These are phyloP conservation scores for Tephrocybe sp. DNA, from an alignment of 768 basidiomycete species.

Conservation along the genomic window DNA sequence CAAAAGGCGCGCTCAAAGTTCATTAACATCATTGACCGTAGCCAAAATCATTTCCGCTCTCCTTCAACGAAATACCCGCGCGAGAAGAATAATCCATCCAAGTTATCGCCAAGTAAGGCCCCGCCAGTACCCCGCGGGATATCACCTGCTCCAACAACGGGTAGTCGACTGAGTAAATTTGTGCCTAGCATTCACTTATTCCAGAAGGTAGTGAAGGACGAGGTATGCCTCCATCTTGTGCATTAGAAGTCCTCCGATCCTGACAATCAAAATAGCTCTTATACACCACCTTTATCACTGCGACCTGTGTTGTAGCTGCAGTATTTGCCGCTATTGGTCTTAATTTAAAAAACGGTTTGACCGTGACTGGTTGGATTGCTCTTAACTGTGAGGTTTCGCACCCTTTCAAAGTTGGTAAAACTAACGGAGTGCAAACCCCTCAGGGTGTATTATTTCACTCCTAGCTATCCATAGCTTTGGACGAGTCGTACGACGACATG, in stretches of 20 bases:
- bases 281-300: slow-evolving; percentile 53
- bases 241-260: background rate
- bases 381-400: slow-evolving; percentile 45
- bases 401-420: background rate
- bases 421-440: background rate
- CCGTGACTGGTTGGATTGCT: slow-evolving; percentile 49
- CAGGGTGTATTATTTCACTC: slow-evolving; percentile 56
- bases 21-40: background rate
- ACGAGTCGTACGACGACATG: slow-evolving; percentile 58
- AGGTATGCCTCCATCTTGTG: slow-evolving; percentile 39
- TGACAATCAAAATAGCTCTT: slow-evolving; percentile 33
- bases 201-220: slow-evolving; percentile 56
- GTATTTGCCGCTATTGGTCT: slow-evolving; percentile 50
- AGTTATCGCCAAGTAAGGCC: background rate
- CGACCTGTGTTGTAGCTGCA: slow-evolving; percentile 44
- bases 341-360: slow-evolving; percentile 41
- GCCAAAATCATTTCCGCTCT: background rate
- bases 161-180: slow-evolving; percentile 44
- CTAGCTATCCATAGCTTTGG: slow-evolving; percentile 59
- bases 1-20: slow-evolving; percentile 2
- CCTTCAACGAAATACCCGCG: background rate
- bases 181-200: slow-evolving; percentile 54
- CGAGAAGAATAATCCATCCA: background rate
- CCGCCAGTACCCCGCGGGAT: slow-evolving; percentile 11
- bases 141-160: slow-evolving; percentile 28